Base-by-base conservation (phyloP, 768 basidiomycete genomes). In the Cystobasidium tubakii region DNA sequence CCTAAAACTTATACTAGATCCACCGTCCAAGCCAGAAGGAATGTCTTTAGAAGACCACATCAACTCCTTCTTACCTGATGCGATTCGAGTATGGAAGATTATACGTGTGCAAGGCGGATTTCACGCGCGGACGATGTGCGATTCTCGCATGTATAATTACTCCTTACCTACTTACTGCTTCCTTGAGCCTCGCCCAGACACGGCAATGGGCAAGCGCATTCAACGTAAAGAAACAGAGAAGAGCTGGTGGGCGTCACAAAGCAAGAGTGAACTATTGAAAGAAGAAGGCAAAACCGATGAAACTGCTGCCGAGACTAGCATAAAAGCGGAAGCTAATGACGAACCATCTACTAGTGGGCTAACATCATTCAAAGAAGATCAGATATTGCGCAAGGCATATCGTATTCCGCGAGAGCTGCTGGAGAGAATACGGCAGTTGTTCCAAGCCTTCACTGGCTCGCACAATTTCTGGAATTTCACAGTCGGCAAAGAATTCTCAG, bases 401-500 rank as follows among this genome's bases (percentile, higher is more conserved):
- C 86, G 92, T 72, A 85, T 87, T 15, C 79, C 81, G 36, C 53
- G 82, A 1, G 84, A 84, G 10, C 85, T 86, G 27, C 74, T 96
- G 29, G 84, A 84, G 60, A 78, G 81, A 42, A 82, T 96, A 33
- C 84, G 88, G 66, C 82, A 80, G 17, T 81, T 86, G 1, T 86
- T 88, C 3, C 83, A 84, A 66, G 86, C 84, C 78, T 98, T 87
- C 78, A 85, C 89, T 76, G 94, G 91, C 7, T 91, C 91, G 1
- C 93, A 96, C 81, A 98, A 98, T 81, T 99, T 95, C 81, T 93
- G 96, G 82, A 98, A 98, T 80, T 98, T 94, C 78, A 98, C 96
- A 0, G 87, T 97, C 65, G 90, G 88, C 1, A 87, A 89, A 57
- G 91, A 91, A 62, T 92, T 89, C 81, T 82, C 85, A 4, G 95